Conservation (phyloP, 2,329 filamentous ascomycete species). For the Sporothrix phasma region DNA sequence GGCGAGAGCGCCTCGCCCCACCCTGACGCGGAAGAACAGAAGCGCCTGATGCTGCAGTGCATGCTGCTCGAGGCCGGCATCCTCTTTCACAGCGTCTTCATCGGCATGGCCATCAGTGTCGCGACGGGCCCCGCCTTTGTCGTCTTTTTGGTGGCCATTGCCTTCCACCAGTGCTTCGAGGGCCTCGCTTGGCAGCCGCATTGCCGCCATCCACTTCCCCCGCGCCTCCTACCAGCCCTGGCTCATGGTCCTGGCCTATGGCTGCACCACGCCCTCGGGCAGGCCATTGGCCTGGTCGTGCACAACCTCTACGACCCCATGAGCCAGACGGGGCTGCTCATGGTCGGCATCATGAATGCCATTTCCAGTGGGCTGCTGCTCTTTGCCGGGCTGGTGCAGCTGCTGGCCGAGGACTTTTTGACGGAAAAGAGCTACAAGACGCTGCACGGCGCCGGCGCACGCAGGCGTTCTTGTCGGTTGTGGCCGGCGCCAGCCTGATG, state of each 20-base stretch:
- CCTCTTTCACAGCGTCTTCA: slow-evolving; percentile 69
- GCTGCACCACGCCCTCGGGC: slow-evolving; percentile 72
- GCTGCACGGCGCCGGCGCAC: slow-evolving; percentile 52
- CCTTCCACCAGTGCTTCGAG: slow-evolving; percentile 82
- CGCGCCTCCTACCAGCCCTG: slow-evolving; percentile 65
- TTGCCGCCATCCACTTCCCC: slow-evolving; percentile 73
- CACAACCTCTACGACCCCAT: slow-evolving; percentile 73
- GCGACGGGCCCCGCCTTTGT: slow-evolving; percentile 70
- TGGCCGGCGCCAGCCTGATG: slow-evolving; percentile 58
- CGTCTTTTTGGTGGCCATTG: slow-evolving; percentile 70
- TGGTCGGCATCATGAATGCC: slow-evolving; percentile 82
- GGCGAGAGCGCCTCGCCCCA: slow-evolving; percentile 23
- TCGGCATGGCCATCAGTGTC: slow-evolving; percentile 77
- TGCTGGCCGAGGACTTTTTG: slow-evolving; percentile 76
- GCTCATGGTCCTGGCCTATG: slow-evolving; percentile 72
- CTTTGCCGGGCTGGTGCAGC: slow-evolving; percentile 74
- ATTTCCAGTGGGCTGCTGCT: slow-evolving; percentile 71
- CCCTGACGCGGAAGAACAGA: slow-evolving; percentile 45
- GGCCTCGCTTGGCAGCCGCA: slow-evolving; percentile 80
- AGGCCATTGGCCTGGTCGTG: slow-evolving; percentile 69
- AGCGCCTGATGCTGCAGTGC: slow-evolving; percentile 64
- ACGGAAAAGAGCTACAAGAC: slow-evolving; percentile 63
- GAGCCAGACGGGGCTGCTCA: slow-evolving; percentile 63
- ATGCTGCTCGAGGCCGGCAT: slow-evolving; percentile 74
- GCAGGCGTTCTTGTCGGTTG: slow-evolving; percentile 53